Conservation (phyloP, 331 rosid genomes). For the Stylosanthes scabra region DNA sequence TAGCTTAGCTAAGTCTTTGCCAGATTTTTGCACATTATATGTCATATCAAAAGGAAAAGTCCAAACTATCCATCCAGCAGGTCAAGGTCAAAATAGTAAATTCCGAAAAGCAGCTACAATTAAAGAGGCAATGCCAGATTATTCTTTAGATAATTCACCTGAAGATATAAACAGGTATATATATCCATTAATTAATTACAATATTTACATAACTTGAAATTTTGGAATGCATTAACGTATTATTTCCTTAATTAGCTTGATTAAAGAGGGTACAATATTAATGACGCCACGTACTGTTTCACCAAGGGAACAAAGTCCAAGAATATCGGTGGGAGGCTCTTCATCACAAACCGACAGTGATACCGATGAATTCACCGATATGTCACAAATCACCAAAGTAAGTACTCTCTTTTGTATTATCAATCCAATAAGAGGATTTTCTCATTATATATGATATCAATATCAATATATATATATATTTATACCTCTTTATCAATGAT, state of each 20-base stretch:
- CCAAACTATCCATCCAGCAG: slow-evolving; percentile 48
- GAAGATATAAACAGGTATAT: slow-evolving; percentile 50
- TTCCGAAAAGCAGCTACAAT: neutral
- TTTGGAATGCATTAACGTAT: too few relatives aligned
- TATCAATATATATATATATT: too few relatives aligned
- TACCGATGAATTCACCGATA: slow-evolving; percentile 34
- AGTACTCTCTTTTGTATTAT: slow-evolving; percentile 28
- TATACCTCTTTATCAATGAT: too few relatives aligned
- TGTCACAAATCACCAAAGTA: slow-evolving; percentile 40
- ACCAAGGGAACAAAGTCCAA: neutral
- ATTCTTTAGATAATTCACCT: slow-evolving; percentile 1
- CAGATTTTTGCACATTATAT: slow-evolving; percentile 62
- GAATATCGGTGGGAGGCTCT: slow-evolving; percentile 32
- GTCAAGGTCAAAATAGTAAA: slow-evolving; percentile 15
- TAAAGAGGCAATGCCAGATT: slow-evolving; percentile 7
- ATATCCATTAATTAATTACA: neutral
- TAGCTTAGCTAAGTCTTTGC: slow-evolving; percentile 61
- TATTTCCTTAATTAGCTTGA: too few relatives aligned
- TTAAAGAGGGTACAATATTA: too few relatives aligned
- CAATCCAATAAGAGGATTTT: too few relatives aligned
- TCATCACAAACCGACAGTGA: slow-evolving; percentile 35
- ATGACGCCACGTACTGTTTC: too few relatives aligned
- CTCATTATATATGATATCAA: too few relatives aligned
- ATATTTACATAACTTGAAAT: neutral
- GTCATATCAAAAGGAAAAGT: slow-evolving; percentile 79